phyloP scores from a whole-genome alignment of 129 eudicot species.

The Ambrosia trifida region DNA sequence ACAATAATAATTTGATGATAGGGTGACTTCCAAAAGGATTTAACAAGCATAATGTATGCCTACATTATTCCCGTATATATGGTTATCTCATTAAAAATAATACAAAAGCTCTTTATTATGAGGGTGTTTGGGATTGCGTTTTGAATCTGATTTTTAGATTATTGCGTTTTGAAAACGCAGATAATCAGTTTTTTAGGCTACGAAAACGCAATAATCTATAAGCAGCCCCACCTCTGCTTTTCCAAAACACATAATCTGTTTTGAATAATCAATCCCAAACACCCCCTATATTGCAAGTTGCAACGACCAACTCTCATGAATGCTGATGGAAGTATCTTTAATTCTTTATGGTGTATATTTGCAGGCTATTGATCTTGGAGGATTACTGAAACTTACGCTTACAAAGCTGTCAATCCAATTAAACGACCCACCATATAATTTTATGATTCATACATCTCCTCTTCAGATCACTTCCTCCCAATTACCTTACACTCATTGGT shows the following conservation, averaged over 20 bases:
- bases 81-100: too few relatives aligned
- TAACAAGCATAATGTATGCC: too few relatives aligned
- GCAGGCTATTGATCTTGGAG: conserved; percentile 92
- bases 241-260: too few relatives aligned
- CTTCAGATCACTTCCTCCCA: conserved; percentile 43
- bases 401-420: conserved; percentile 68
- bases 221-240: too few relatives aligned
- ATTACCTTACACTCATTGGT: conserved; percentile 74
- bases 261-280: too few relatives aligned
- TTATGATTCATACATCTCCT: conserved; percentile 87
- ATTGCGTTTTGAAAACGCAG: too few relatives aligned
- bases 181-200: too few relatives aligned
- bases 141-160: too few relatives aligned
- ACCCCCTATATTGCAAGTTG: too few relatives aligned
- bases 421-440: conserved; percentile 92
- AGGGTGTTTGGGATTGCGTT: too few relatives aligned
- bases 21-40: background rate
- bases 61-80: background rate
- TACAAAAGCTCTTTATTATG: too few relatives aligned
- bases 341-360: conserved; percentile 14
- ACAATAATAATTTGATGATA: background rate
- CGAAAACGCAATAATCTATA: too few relatives aligned
- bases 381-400: conserved; percentile 72
- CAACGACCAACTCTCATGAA: background rate
- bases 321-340: conserved; percentile 1